Conservation (phyloP, 345 rosid species). For the Euphorbia peplus region DNA sequence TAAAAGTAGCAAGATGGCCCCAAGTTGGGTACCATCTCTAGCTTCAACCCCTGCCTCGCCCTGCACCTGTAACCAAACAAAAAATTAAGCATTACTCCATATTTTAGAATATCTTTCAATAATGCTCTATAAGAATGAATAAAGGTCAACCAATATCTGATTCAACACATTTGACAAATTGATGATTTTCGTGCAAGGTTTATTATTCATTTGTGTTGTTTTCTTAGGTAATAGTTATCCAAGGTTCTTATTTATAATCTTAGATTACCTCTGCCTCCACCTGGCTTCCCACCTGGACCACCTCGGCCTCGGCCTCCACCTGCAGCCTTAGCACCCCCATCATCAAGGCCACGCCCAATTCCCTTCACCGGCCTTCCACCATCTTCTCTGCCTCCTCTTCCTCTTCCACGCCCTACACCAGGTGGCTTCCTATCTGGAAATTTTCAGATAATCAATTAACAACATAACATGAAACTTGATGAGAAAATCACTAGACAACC, state of each 20-base stretch:
- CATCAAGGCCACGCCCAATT: slow-evolving; percentile 70
- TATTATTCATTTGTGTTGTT: background rate
- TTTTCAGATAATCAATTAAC: slow-evolving; percentile 2
- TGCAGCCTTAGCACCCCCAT: slow-evolving; percentile 51
- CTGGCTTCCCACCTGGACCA: slow-evolving; percentile 51
- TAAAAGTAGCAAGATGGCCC: slow-evolving; percentile 30
- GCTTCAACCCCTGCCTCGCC: slow-evolving; percentile 54
- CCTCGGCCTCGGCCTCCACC: slow-evolving; percentile 75
- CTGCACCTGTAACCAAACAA: slow-evolving; percentile 43
- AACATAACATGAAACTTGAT: background rate
- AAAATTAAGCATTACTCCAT: background rate
- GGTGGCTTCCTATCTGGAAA: slow-evolving; percentile 72
- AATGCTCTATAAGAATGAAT: background rate
- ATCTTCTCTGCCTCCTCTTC: slow-evolving; percentile 84
- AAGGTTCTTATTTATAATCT: background rate
- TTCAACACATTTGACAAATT: background rate
- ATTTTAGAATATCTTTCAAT: background rate
- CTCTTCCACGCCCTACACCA: slow-evolving; percentile 79
- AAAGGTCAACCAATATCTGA: background rate
- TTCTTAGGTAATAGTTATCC: background rate
- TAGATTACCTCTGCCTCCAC: slow-evolving; percentile 55
- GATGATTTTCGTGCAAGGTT: background rate
- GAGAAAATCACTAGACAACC: background rate
- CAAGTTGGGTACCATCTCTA: background rate
- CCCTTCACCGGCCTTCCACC: slow-evolving; percentile 65